Evolutionary conservation across 78 protist species (phyloP), one percentile per base, ranked within the genome.

Genomic region (Isochrysis galbana): DNA sequence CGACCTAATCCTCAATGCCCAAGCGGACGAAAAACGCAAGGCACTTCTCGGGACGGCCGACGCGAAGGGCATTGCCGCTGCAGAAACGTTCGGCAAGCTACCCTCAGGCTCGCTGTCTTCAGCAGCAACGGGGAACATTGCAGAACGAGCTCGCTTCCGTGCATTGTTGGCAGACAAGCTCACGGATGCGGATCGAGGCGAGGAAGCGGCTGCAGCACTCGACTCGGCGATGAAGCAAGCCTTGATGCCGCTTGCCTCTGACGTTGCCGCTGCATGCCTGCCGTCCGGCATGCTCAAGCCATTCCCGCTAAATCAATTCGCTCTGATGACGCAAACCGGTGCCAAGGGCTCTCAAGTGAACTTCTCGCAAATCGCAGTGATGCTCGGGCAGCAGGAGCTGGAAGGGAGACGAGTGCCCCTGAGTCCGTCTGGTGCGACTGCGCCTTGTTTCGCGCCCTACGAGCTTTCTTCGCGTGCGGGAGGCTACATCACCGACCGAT

Each of bases 341-440:
- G 99, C 99, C 61, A 98, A 98, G 94, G 99, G 99, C 48, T 90
- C 97, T 2, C 72, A 36, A 26, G 99, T 99, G 80, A 99, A 99
- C 94, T 70, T 93, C 61, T 95, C 98, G 26, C 99, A 99, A 94
- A 98, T 99, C 83, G 96, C 99, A 0, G 95, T 98, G 90, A 87
- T 97, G 21, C 96, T 99, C 36, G 99, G 99, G 11, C 99, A 97
- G 95, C 99, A 98, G 94, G 97, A 93, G 45, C 92, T 97, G 29
- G 97, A 96, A 87, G 99, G 99, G 29, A 84, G 96, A 55, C 98
- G 99, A 55, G 99, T 98, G 69, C 99, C 99, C 14, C 83, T 96
- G 70, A 98, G 97, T 99, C 92, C 93, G 17, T 69, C 91, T 61
- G 99, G 99, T 72, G 96, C 96, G 94, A 97, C 99, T 0, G 96